phyloP scores from a whole-genome alignment of 1,284 basidiomycete genomes.

The Filobasidium uniguttulatum region DNA sequence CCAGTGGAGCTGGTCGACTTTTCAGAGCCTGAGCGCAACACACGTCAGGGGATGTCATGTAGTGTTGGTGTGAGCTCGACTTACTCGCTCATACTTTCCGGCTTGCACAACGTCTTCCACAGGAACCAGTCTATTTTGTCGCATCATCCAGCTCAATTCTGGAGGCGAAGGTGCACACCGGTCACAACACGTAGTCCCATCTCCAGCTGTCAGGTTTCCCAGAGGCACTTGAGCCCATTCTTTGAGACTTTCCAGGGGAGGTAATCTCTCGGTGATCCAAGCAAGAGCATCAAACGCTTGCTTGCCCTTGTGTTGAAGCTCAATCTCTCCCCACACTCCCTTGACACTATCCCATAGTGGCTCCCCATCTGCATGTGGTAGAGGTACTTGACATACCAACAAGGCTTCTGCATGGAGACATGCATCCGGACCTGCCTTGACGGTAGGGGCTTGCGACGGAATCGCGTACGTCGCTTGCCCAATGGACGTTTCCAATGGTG shows the following conservation, averaged over 20 bases:
- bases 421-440: constrained; percentile 46
- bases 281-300: constrained; percentile 63
- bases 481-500: neutral
- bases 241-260: constrained; percentile 51
- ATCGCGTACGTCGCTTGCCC: constrained; percentile 51
- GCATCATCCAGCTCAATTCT: constrained; percentile 55
- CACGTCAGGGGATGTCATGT: neutral
- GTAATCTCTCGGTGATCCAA: constrained; percentile 73
- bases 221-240: constrained; percentile 45
- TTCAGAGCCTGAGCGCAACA: constrained; percentile 52
- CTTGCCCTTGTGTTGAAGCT: constrained; percentile 64
- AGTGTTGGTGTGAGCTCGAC: neutral
- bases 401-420: constrained; percentile 63
- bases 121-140: constrained; percentile 35
- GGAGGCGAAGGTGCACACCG: constrained; percentile 70
- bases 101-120: constrained; percentile 72
- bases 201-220: constrained; percentile 34
- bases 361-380: constrained; percentile 50
- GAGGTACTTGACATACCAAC: constrained; percentile 58
- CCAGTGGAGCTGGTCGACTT: constrained; percentile 68
- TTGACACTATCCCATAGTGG: constrained; percentile 54
- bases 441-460: constrained; percentile 45
- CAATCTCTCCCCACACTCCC: constrained; percentile 60
- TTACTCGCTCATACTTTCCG: constrained; percentile 57
- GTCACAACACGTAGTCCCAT: constrained; percentile 41